These are phyloP conservation scores for Globisporangium canariense DNA, from an alignment of 352 stramenopile species.

Conservation along the genomic window DNA sequence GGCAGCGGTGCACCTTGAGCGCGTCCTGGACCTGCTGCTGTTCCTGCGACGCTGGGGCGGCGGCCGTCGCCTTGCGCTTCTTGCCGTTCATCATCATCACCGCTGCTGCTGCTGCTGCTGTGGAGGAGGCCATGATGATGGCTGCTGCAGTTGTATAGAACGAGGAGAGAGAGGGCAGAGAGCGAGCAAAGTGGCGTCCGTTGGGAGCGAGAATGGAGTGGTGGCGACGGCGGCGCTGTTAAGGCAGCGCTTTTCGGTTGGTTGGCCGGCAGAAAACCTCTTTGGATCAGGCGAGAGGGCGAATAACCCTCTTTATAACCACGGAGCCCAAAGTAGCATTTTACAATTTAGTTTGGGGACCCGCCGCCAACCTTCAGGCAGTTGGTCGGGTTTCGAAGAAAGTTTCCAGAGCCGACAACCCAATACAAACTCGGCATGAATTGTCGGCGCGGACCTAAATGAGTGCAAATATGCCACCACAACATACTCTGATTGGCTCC, in stretches of 20 bases:
- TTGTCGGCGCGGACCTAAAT: too few relatives aligned
- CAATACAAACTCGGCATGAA: too few relatives aligned
- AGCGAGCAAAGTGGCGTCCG: background rate
- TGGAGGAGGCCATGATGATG: background rate
- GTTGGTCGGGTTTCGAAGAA: too few relatives aligned
- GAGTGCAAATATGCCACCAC: too few relatives aligned
- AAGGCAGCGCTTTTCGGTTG: conserved; percentile 2
- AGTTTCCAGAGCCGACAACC: too few relatives aligned
- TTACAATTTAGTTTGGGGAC: too few relatives aligned
- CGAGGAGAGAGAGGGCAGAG: background rate
- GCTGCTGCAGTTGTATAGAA: background rate
- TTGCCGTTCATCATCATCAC: conserved; percentile 22
- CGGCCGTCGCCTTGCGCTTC: conserved; percentile 48
- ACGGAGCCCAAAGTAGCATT: too few relatives aligned
- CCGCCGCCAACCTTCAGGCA: too few relatives aligned
- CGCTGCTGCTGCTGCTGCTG: conserved; percentile 5
- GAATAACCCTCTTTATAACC: background rate
- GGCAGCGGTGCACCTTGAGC: conserved; percentile 77
- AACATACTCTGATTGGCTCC: too few relatives aligned
- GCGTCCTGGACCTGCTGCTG: conserved; percentile 12
- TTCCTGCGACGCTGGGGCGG: background rate
- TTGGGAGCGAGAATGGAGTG: conserved; percentile 6
- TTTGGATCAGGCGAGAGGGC: background rate
- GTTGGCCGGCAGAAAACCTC: conserved; percentile 12
- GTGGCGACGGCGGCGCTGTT: background rate